phyloP scores from a whole-genome alignment of 345 rosid species.

The Noccaea caerulescens region DNA sequence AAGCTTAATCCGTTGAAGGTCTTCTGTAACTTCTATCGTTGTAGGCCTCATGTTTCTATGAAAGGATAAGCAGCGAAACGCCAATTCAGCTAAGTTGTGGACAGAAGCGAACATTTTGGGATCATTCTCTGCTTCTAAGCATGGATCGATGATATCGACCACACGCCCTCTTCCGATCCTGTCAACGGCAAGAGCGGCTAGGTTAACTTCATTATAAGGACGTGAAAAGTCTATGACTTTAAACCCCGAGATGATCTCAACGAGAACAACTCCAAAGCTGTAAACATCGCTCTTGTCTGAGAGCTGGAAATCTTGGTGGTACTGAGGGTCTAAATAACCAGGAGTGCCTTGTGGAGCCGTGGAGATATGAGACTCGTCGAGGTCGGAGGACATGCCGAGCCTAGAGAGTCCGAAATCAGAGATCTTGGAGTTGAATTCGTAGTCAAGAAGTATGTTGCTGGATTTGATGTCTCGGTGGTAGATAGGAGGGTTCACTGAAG shows the following conservation, averaged over 20 bases:
- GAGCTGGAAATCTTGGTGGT: constrained; percentile 81
- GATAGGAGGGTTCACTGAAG: constrained; percentile 70
- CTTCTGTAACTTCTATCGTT: constrained; percentile 63
- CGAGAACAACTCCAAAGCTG: constrained; percentile 75
- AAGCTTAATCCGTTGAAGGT: constrained; percentile 53
- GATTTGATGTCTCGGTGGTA: constrained; percentile 88
- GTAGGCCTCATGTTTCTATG: constrained; percentile 70
- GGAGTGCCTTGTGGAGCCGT: constrained; percentile 97
- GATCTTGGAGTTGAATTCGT: constrained; percentile 67
- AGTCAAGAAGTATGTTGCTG: constrained; percentile 83
- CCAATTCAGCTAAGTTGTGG: constrained; percentile 63
- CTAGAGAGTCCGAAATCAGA: constrained; percentile 95
- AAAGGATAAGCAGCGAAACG: constrained; percentile 76
- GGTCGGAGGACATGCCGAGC: constrained; percentile 55
- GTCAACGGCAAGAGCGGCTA: constrained; percentile 63
- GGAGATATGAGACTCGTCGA: constrained; percentile 77
- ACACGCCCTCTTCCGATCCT: constrained; percentile 59
- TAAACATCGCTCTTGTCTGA: constrained; percentile 90
- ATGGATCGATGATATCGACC: constrained; percentile 65
- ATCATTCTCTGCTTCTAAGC: constrained; percentile 45
- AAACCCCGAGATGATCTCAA: constrained; percentile 64
- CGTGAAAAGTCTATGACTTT: constrained; percentile 70
- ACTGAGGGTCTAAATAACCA: constrained; percentile 86
- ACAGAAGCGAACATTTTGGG: constrained; percentile 54
- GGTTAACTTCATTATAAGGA: constrained; percentile 58